Conservation (phyloP, 2,329 filamentous ascomycete species). For the Fusarium secorum region DNA sequence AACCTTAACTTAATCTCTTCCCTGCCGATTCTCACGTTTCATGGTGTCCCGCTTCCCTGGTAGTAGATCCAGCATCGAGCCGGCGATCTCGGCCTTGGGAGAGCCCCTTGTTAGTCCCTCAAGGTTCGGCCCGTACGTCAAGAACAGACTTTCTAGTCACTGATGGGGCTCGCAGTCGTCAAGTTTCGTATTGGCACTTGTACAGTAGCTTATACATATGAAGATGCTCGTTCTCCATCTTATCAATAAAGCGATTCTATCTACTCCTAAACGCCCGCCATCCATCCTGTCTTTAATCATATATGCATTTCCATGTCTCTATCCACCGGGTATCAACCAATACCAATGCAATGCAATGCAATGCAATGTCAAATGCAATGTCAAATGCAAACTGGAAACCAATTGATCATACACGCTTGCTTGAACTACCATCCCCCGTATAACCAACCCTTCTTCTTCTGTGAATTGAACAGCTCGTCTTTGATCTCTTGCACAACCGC, state of each 20-base stretch:
- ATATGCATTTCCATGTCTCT: neutral
- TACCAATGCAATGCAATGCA: neutral
- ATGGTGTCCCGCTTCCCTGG: neutral
- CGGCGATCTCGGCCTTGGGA: neutral
- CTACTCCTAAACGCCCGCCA: slow-evolving; percentile 21
- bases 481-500: slow-evolving; percentile 29
- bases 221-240: neutral
- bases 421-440: slow-evolving; percentile 18
- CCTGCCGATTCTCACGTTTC: neutral
- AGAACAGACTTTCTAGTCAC: neutral
- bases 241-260: neutral
- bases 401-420: neutral
- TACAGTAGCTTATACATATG: neutral
- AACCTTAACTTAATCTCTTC: neutral
- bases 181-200: neutral
- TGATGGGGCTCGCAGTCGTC: neutral
- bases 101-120: neutral
- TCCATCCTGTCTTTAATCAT: slow-evolving; percentile 1
- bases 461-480: slow-evolving; percentile 36
- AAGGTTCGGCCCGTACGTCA: slow-evolving; percentile 4
- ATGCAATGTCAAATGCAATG: neutral
- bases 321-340: slow-evolving; percentile 19
- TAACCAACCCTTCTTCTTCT: slow-evolving; percentile 29
- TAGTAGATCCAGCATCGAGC: slow-evolving; percentile 5
- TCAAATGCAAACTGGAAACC: neutral